These are phyloP conservation scores for Mucor velutinosus DNA, from an alignment of 371 early-diverging fungal species.

Conservation along the genomic window DNA sequence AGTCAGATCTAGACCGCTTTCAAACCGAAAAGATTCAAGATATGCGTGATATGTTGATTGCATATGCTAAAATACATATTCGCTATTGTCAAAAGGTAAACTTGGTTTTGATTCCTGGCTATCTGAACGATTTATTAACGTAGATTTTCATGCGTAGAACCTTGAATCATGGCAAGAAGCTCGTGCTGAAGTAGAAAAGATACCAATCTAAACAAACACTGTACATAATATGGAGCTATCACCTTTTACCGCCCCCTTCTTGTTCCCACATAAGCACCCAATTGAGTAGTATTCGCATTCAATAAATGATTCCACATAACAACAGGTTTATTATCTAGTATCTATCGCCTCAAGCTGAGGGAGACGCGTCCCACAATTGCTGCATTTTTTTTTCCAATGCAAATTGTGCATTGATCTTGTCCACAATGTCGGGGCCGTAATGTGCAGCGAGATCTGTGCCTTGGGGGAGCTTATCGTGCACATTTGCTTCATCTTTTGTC, in stretches of 20 bases:
- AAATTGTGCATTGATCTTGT: slow-evolving; percentile 18
- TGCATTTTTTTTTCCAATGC: slow-evolving; percentile 18
- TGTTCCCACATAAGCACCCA: neutral
- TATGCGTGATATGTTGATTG: slow-evolving; percentile 77
- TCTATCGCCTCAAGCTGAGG: neutral
- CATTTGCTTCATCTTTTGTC: slow-evolving; percentile 77
- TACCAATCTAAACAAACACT: slow-evolving; percentile 42
- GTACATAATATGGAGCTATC: neutral
- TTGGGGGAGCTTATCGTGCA: slow-evolving; percentile 52
- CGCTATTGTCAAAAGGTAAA: slow-evolving; percentile 79
- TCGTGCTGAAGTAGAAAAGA: slow-evolving; percentile 62
- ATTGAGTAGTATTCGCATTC: neutral
- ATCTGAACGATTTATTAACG: neutral
- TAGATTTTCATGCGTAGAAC: slow-evolving; percentile 39
- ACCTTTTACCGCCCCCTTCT: neutral
- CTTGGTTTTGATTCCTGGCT: neutral
- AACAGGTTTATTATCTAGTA: neutral
- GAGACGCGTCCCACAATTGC: slow-evolving; percentile 15
- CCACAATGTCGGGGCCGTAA: slow-evolving; percentile 30
- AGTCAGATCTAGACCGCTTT: slow-evolving; percentile 88
- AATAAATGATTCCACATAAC: neutral
- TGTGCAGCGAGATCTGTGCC: slow-evolving; percentile 32
- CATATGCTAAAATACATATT: slow-evolving; percentile 80
- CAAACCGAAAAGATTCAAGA: slow-evolving; percentile 90
- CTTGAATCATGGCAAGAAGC: slow-evolving; percentile 67